A percentile compares a stretch with the other conserved stretches of the same genome.
Conservation (phyloP, 208 protist genomes). For the Acanthamoeba culbertsoni region DNA sequence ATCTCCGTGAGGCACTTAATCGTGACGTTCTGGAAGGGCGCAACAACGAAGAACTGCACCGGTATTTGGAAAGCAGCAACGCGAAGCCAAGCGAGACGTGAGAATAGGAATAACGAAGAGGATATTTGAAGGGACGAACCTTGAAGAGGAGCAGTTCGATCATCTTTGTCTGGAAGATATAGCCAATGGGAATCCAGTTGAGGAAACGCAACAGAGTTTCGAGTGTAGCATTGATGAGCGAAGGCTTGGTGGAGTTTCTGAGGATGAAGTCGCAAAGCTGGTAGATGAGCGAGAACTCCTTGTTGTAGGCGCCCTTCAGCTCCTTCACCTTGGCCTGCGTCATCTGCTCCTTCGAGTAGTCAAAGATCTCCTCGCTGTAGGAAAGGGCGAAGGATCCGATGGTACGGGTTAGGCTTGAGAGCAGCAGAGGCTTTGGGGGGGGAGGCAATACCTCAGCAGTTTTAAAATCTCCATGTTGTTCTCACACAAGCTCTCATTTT, state of each 20-base stretch:
- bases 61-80: not conserved
- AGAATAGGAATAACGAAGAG: not conserved
- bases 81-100: not conserved
- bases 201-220: constrained; percentile 88
- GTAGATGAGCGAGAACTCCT: constrained; percentile 95
- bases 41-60: constrained; percentile 82
- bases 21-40: constrained; percentile 82
- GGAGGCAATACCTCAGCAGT: constrained; percentile 86
- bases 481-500: constrained; percentile 93
- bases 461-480: constrained; percentile 97
- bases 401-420: not conserved
- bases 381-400: not conserved
- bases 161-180: constrained; percentile 92
- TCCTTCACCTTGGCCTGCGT: constrained; percentile 93
- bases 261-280: constrained; percentile 90
- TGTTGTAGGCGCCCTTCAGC: constrained; percentile 93
- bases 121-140: constrained; percentile 57
- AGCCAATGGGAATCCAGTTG: constrained; percentile 90
- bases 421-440: not conserved
- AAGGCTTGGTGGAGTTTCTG: constrained; percentile 68
- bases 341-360: constrained; percentile 96
- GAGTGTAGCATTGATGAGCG: constrained; percentile 81
- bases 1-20: constrained; percentile 92
- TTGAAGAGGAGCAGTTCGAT: constrained; percentile 83
- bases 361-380: constrained; percentile 94